These are phyloP conservation scores for Phylloporus rhodoxanthus DNA, from an alignment of 768 basidiomycete species.

Conservation along the genomic window DNA sequence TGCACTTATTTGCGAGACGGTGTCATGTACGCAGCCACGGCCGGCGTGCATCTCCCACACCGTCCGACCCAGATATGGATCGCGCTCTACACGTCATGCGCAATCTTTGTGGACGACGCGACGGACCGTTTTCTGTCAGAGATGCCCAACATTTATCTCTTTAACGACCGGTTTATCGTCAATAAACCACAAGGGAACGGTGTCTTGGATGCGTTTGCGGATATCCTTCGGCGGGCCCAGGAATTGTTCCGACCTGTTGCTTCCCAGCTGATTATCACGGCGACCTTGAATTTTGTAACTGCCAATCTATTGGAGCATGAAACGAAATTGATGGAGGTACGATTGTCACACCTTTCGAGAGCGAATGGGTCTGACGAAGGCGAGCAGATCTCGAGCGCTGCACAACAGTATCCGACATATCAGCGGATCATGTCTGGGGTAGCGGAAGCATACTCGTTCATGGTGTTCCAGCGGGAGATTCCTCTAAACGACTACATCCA, in stretches of 20 bases:
- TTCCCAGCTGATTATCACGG: constrained; percentile 33
- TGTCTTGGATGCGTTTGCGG: constrained; percentile 32
- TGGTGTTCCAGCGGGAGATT: constrained; percentile 32
- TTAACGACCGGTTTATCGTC: constrained; percentile 31
- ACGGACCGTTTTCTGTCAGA: constrained; percentile 20
- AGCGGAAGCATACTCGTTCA: constrained; percentile 31
- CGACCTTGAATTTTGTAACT: constrained; percentile 33
- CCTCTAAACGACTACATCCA: constrained; percentile 33
- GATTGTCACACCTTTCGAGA: neutral
- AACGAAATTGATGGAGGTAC: constrained; percentile 26
- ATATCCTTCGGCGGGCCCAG: constrained; percentile 27
- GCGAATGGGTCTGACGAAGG: neutral
- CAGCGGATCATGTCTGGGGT: constrained; percentile 29
- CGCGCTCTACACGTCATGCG: constrained; percentile 36
- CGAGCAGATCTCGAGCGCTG: constrained; percentile 16
- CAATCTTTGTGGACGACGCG: constrained; percentile 36
- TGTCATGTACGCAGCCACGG: constrained; percentile 21
- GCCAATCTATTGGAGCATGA: constrained; percentile 31
- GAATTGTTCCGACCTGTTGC: constrained; percentile 25
- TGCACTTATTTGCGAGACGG: constrained; percentile 31
- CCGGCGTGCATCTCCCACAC: constrained; percentile 27
- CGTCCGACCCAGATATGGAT: constrained; percentile 25
- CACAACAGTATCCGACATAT: constrained; percentile 26
- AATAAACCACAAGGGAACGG: constrained; percentile 25
- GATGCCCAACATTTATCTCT: constrained; percentile 24